Evolutionary conservation across 805 yeast species (phyloP).

Genomic region (Aciculoconidium aculeatum): DNA sequence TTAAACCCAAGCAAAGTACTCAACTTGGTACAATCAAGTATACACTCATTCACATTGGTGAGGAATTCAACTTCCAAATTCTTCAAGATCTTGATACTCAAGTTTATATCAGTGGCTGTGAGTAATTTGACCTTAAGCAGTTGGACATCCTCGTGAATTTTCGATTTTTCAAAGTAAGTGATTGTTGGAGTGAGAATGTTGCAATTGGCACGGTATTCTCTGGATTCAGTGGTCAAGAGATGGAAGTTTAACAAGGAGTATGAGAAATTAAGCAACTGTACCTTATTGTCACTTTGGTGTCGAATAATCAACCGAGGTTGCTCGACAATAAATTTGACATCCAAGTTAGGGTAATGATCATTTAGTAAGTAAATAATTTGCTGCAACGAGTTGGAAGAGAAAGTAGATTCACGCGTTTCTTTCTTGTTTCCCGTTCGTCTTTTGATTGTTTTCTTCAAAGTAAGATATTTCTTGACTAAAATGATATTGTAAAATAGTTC

Average conservation of each 20-base stretch:
- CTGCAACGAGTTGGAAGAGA: no score
- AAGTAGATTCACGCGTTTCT: background rate
- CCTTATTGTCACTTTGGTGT: conserved; percentile 11
- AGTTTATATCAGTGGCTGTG: conserved; percentile 1
- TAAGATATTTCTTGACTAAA: conserved; percentile 21
- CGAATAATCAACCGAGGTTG: conserved; percentile 28
- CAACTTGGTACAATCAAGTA: conserved; percentile 23
- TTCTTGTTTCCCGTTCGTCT: background rate
- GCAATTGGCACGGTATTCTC: conserved; percentile 31
- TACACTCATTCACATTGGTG: conserved; percentile 16
- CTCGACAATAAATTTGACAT: conserved; percentile 23
- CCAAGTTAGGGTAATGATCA: conserved; percentile 26
- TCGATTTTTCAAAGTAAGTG: conserved; percentile 22
- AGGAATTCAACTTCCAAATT: conserved; percentile 21
- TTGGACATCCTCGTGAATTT: background rate
- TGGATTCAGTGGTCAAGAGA: conserved; percentile 22
- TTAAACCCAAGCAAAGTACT: conserved; percentile 27
- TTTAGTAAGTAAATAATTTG: conserved; percentile 18
- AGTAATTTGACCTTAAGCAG: conserved; percentile 11
- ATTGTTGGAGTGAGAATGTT: conserved; percentile 29
- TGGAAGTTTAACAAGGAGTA: conserved; percentile 32
- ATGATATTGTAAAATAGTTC: conserved; percentile 29
- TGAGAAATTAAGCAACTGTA: conserved; percentile 25
- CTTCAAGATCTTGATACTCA: conserved; percentile 15
- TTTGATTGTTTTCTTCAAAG: conserved; percentile 10